phyloP scores from a whole-genome alignment of 805 yeast genomes.

The Metschnikowia bowlesiae region DNA sequence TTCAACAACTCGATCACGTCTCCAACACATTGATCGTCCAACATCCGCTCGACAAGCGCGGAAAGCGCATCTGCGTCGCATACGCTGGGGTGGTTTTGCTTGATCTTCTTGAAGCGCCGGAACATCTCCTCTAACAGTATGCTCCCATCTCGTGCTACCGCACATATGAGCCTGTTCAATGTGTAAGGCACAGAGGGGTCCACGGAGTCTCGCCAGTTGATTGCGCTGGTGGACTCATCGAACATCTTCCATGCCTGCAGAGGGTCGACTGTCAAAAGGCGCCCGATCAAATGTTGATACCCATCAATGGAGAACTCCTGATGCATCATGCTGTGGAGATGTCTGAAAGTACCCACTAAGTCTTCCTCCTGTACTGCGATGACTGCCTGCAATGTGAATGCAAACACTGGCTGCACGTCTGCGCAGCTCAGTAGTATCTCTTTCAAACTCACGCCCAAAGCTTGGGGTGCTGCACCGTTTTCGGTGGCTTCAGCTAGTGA shows the following conservation, averaged over 20 bases:
- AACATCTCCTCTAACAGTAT: conserved; percentile 21
- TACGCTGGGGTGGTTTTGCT: conserved; percentile 31
- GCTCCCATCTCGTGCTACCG: conserved; percentile 27
- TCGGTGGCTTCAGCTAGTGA: background rate
- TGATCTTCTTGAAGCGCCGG: conserved; percentile 30
- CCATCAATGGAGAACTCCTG: background rate
- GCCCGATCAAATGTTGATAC: conserved; percentile 26
- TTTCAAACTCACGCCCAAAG: background rate
- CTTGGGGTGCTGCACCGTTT: background rate
- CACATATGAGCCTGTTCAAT: conserved; percentile 42
- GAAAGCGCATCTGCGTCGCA: conserved; percentile 28
- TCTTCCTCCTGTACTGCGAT: background rate
- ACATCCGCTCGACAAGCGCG: conserved; percentile 25
- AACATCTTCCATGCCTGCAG: conserved; percentile 26
- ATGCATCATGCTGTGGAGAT: background rate
- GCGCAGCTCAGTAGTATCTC: background rate
- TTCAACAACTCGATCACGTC: conserved; percentile 39
- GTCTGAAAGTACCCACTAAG: background rate
- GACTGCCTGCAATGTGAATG: background rate
- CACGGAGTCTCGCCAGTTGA: conserved; percentile 10
- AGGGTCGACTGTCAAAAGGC: conserved; percentile 20
- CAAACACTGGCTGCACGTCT: background rate
- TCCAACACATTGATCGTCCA: conserved; percentile 34
- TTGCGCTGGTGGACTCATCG: conserved; percentile 23
- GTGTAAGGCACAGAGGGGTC: conserved; percentile 20